phyloP scores from a whole-genome alignment of 164 flowering plant genomes.

The Stephania yunnanensis region DNA sequence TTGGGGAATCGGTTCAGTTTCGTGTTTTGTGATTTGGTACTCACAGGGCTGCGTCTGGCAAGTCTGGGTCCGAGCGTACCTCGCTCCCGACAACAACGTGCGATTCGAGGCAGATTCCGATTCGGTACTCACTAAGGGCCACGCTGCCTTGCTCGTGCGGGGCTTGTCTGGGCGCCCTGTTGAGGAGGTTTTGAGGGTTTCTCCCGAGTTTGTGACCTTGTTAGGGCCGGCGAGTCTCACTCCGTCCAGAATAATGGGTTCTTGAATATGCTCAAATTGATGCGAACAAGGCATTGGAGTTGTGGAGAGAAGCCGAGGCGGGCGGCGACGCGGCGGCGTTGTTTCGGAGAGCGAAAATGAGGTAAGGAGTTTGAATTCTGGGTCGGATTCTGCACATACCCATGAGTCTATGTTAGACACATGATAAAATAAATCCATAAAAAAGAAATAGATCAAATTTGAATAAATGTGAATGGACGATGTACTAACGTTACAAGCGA shows the following conservation, averaged over 20 bases:
- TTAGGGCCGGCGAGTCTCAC: slow-evolving; percentile 84
- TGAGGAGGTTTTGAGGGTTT: slow-evolving; percentile 53
- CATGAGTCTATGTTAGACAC: neutral
- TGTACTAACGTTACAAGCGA: too few species aligned
- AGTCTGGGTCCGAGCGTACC: slow-evolving; percentile 91
- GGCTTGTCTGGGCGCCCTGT: slow-evolving; percentile 77
- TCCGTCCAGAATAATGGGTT: slow-evolving; percentile 95
- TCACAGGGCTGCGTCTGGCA: slow-evolving; percentile 92
- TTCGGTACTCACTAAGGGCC: slow-evolving; percentile 82
- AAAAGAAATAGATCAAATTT: too few species aligned
- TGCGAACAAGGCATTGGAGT: slow-evolving; percentile 74
- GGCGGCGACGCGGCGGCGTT: slow-evolving; percentile 10
- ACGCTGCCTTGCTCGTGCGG: slow-evolving; percentile 83
- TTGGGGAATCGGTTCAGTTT: too few species aligned
- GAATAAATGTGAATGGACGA: too few species aligned
- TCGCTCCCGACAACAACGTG: slow-evolving; percentile 55
- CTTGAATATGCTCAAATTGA: slow-evolving; percentile 79
- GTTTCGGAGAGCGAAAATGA: neutral
- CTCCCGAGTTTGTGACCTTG: slow-evolving; percentile 70
- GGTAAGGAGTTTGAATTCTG: neutral
- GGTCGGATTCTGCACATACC: neutral
- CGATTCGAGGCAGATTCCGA: slow-evolving; percentile 89
- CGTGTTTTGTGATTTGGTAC: too few species aligned
- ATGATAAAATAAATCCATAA: too few species aligned
- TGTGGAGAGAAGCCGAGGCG: slow-evolving; percentile 39